Conservation (phyloP, 495 filamentous ascomycete species). For the Hypoxylon fragiforme region DNA sequence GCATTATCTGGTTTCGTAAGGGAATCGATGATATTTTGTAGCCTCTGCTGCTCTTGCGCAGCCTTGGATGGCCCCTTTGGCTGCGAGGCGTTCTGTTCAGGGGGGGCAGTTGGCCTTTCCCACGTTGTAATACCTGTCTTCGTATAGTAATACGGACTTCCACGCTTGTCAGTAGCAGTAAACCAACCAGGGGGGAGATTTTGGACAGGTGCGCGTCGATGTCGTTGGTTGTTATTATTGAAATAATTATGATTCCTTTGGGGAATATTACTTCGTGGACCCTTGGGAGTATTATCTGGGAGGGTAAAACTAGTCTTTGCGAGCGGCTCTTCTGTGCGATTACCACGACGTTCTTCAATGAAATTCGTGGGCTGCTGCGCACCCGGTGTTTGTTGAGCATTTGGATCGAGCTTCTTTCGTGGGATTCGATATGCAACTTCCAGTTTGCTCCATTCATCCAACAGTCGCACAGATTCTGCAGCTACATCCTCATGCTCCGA, state of each 20-base stretch:
- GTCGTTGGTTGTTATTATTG: slow-evolving; percentile 60
- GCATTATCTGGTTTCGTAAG: slow-evolving; percentile 67
- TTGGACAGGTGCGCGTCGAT: slow-evolving; percentile 54
- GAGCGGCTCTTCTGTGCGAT: slow-evolving; percentile 58
- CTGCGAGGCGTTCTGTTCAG: slow-evolving; percentile 60
- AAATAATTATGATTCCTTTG: slow-evolving; percentile 64
- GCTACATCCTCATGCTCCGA: slow-evolving; percentile 76
- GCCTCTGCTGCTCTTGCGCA: slow-evolving; percentile 52
- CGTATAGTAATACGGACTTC: slow-evolving; percentile 80
- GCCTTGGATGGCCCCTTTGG: slow-evolving; percentile 67
- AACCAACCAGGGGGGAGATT: slow-evolving; percentile 83
- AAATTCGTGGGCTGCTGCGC: slow-evolving; percentile 52
- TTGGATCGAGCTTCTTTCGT: slow-evolving; percentile 62
- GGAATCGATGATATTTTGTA: slow-evolving; percentile 85
- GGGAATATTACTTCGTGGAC: slow-evolving; percentile 66
- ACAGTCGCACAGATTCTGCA: slow-evolving; percentile 66
- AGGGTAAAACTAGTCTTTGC: slow-evolving; percentile 43
- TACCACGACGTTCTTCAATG: slow-evolving; percentile 67
- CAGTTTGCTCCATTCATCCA: slow-evolving; percentile 86
- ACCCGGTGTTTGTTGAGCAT: slow-evolving; percentile 37
- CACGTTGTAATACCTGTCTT: slow-evolving; percentile 75
- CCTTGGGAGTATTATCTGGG: slow-evolving; percentile 61
- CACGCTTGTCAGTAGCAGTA: slow-evolving; percentile 64
- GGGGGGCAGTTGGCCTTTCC: slow-evolving; percentile 68
- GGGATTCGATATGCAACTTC: slow-evolving; percentile 96